Evolutionary conservation across 257 asterid species (phyloP), one percentile per base, ranked within the genome.

Genomic region (Ehretia macrophylla): DNA sequence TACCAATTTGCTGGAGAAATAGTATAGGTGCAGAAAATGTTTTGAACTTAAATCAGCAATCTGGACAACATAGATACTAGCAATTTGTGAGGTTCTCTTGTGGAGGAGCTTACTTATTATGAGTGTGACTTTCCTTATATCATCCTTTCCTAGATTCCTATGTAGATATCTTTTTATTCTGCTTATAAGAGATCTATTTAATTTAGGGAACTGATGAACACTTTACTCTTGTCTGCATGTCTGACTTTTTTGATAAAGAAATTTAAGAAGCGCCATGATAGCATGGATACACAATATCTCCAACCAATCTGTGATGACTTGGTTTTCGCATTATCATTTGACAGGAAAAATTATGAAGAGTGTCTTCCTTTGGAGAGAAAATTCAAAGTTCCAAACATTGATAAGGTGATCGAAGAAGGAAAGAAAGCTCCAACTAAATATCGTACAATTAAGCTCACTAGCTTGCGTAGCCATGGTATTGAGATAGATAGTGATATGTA

Each of bases 321-420:
- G 32, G 47, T 68, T 67, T 59, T 27, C 32, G 60, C 55, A 55
- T 63, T 14, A 63, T 66, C 58, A 69, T 20, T 71, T 50, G 55
- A 56, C 85, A 93, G 99, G 20, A 93, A 75, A 77, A 77, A 93
- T 65, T 55, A 68, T 8, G 72, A 81, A 58, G 92, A 83, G 80
- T 72, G 52, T 73, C 95, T 93, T 69, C 90, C 85, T 0, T 62
- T 66, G 57, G 76, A 79, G 81, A 89, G 72, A 77, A 92, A 83
- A 14, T 83, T 93, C 64, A 79, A 75, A 78, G 70, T 86, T 74
- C 97, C 88, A 46, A 93, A 93, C 52, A 55, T 77, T 17, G 93
- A 89, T 48, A 85, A 83, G 37, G 72, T 89, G 55, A 87, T 87
- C 37, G 97, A 86, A 85, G 92, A 89, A 80, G 96, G 97, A 65